Base-by-base conservation (phyloP, 108 stramenopile species). In the Fistulifera solaris region DNA sequence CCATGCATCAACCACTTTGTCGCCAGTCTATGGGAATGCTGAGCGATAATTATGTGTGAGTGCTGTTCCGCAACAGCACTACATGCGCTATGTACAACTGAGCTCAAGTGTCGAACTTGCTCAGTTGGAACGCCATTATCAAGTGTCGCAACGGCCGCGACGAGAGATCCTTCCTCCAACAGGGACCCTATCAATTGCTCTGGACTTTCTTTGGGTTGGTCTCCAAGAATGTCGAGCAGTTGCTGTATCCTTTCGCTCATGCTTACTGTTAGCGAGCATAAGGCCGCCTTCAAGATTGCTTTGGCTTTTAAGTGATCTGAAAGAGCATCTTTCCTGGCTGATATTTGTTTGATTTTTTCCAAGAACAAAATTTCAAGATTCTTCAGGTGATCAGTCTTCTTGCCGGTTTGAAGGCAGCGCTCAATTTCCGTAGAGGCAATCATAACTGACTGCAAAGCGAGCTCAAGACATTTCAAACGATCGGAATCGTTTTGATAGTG, bases 1-100 rank as follows among this genome's bases (percentile, higher is more conserved):
- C 83, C 89, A 54, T 82, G 66, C 31, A 83, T 52, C 15, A 92
- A 61, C 86, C 83, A 87, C 15, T 67, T 66, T 13, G 72, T 64
- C n/a, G 79, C 75, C 1, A 92, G 42, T 4, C 59, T 31, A 15
- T 75, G 62, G 27, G 65, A 61, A 53, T 67, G 56, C 27, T 44
- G 53, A 12, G 72, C 72, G 48, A 72, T 57, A 23, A 79, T 68
- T 16, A 92, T 77, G 59, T 92, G 90, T 19, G 90, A 85, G 62
- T 92, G 78, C 35, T 73, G 71, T 39, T 78, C 67, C 13, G 83
- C 68, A 35, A 92, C 59, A 3, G 61, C 61, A 40, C 56, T 70
- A 47, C 80, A 83, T 12, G 81, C 84, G 21, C 70, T 63, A 59
- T 83, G 75, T 15, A 86, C 70, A 40, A 75, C 31, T 31, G 52